A percentile compares a stretch with the other conserved stretches of the same genome.
Evolutionary conservation across 768 basidiomycete species (phyloP).

Genomic region (Serendipita indica): DNA sequence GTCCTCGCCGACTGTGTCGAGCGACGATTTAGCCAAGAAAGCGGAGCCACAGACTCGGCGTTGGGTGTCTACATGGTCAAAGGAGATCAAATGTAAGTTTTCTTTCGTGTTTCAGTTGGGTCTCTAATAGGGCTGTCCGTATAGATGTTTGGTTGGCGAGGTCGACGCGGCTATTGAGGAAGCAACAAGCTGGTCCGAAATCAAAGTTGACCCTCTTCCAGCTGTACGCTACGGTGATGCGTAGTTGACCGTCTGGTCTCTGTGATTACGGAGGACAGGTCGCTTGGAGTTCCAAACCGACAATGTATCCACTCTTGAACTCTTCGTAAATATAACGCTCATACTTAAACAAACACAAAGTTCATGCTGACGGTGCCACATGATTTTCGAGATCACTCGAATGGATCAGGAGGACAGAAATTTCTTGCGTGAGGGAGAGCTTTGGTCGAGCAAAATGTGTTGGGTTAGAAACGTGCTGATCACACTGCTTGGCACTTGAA

Average conservation of each 20-base stretch:
- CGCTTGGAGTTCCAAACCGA: too few species aligned
- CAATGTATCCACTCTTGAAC: background rate
- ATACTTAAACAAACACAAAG: background rate
- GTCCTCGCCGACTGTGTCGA: conserved; percentile 91
- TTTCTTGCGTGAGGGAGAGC: too few species aligned
- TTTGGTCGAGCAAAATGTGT: too few species aligned
- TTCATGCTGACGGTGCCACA: too few species aligned
- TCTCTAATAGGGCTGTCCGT: background rate
- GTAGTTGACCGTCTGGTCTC: too few species aligned
- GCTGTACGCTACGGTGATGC: conserved; percentile 10
- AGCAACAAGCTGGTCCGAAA: conserved; percentile 22
- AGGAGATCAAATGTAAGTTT: conserved; percentile 87
- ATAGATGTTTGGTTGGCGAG: conserved; percentile 28
- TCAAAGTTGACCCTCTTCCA: conserved; percentile 26
- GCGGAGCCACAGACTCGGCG: conserved; percentile 86
- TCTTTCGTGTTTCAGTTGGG: background rate
- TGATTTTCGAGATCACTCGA: too few species aligned
- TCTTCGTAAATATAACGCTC: background rate
- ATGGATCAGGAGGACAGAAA: too few species aligned
- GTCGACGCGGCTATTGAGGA: conserved; percentile 26
- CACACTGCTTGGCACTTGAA: too few species aligned
- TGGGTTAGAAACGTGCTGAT: too few species aligned
- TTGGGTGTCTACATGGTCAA: conserved; percentile 94
- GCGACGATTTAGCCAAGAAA: conserved; percentile 79
- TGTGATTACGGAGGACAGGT: too few species aligned